Evolutionary conservation across 768 basidiomycete species (phyloP).

Genomic region (Mrakia gelida): DNA sequence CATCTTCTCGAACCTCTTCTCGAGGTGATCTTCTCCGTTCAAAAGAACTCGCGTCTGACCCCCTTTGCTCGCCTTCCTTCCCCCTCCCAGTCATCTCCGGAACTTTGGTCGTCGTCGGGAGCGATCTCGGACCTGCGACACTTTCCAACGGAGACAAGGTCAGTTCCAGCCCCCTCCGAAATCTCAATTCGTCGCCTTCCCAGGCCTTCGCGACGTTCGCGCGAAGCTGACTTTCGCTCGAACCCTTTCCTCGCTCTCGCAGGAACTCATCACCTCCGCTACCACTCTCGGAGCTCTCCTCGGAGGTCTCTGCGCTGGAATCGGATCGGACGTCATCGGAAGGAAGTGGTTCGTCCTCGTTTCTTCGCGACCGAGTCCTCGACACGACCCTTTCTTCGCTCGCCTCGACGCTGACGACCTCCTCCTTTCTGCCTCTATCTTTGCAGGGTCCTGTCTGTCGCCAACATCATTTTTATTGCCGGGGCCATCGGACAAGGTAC

Average conservation of each 20-base stretch:
- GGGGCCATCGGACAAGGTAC: constrained; percentile 63
- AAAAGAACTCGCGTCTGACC: not conserved
- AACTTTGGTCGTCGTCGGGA: constrained; percentile 67
- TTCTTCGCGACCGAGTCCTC: not conserved
- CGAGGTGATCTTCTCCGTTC: not conserved
- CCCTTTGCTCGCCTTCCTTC: not conserved
- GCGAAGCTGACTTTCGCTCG: not conserved
- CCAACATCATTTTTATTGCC: constrained; percentile 70
- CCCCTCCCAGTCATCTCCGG: constrained; percentile 61
- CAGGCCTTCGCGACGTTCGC: too few relatives aligned
- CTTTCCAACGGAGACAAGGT: constrained; percentile 66
- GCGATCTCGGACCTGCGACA: constrained; percentile 58
- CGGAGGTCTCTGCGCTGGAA: constrained; percentile 66
- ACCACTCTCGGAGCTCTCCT: constrained; percentile 73
- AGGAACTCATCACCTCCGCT: constrained; percentile 76
- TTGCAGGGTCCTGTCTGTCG: constrained; percentile 55
- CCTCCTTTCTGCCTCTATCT: not conserved
- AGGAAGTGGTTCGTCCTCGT: constrained; percentile 47
- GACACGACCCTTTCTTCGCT: not conserved
- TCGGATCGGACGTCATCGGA: constrained; percentile 67
- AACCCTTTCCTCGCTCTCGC: not conserved
- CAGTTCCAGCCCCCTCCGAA: not conserved
- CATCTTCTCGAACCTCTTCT: not conserved
- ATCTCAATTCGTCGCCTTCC: too few relatives aligned
- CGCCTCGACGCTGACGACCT: not conserved